Base-by-base conservation (phyloP, 2,329 filamentous ascomycete species). In the Ophiostoma australiae region DNA sequence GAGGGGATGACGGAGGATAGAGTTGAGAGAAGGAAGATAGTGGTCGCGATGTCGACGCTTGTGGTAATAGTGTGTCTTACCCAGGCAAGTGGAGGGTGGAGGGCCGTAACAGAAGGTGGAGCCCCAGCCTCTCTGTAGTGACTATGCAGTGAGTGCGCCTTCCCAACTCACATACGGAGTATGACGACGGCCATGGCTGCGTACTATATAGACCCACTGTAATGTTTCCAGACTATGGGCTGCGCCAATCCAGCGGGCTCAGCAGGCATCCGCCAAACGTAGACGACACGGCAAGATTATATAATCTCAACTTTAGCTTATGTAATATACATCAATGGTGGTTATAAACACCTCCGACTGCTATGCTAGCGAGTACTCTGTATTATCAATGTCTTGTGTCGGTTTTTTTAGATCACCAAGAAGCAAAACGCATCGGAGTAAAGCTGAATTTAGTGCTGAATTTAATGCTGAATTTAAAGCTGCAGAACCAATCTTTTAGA, bases 11-110 rank as follows among this genome's bases (percentile, higher is more conserved):
- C 61, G 61, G 61, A 65, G 33, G n/a, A n/a, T n/a, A 17, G 13
- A 63, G 27, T 11, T 20, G 58, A 35, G 58, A 63, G 58, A 63
- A 35, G 17, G 13, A 63, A 7, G 35, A 6, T 31, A 17, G 58
- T 35, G 61, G 61, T 37, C 15, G 61, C 61, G 61, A 65, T 65
- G 61, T 65, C 61, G 31, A 65, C 33, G 61, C 61, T 37, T 65
- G 33, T 65, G 61, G 31, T 65, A 35, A n/a, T 65, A 37, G 61
- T 65, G 61, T 65, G 61, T 65, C 61, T 65, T 65, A 35, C n/a
- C n/a, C n/a, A n/a, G n/a, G n/a, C n/a, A n/a, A n/a, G n/a, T n/a
- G n/a, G n/a, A n/a, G n/a, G n/a, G n/a, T 63, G 58, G 58, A 63
- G 58, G 58, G 15, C 58, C 31, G 58, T 31, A 63, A 35, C 58